Conservation (phyloP, 179 eudicot species). For the Patellifolia procumbens region DNA sequence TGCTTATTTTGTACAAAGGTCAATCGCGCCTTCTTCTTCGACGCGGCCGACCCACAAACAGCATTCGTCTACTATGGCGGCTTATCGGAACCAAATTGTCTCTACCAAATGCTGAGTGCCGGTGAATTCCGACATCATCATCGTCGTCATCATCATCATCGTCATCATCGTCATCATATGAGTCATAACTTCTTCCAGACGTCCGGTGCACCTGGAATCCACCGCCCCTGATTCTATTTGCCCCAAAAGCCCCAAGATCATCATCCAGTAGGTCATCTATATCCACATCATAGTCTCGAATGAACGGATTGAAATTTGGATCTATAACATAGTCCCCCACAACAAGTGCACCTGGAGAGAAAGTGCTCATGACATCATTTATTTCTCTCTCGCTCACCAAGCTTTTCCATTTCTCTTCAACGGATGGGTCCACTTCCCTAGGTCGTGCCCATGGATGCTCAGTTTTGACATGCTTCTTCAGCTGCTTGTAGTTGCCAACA, state of each 20-base stretch:
- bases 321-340: slow-evolving; percentile 79
- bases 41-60: slow-evolving; percentile 32
- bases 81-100: slow-evolving; percentile 31
- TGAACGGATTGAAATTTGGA: slow-evolving; percentile 32
- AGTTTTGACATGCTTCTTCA: slow-evolving; percentile 65
- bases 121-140: slow-evolving; percentile 23
- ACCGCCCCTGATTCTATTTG: slow-evolving; percentile 20
- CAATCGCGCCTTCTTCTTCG: slow-evolving; percentile 31
- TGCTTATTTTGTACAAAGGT: background rate
- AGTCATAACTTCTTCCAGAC: slow-evolving; percentile 30
- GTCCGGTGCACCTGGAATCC: slow-evolving; percentile 32
- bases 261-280: slow-evolving; percentile 40
- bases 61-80: slow-evolving; percentile 35
- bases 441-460: slow-evolving; percentile 68
- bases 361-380: slow-evolving; percentile 70
- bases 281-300: slow-evolving; percentile 31
- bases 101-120: slow-evolving; percentile 29
- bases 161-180: slow-evolving; percentile 25
- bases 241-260: slow-evolving; percentile 32
- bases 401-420: slow-evolving; percentile 69
- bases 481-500: slow-evolving; percentile 65
- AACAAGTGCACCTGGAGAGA: slow-evolving; percentile 67
- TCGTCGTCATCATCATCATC: slow-evolving; percentile 34
- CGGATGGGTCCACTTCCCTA: slow-evolving; percentile 68
- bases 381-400: slow-evolving; percentile 64